These are phyloP conservation scores for Aspergillus caelatus DNA, from an alignment of 2,329 filamentous ascomycete species.

Conservation along the genomic window DNA sequence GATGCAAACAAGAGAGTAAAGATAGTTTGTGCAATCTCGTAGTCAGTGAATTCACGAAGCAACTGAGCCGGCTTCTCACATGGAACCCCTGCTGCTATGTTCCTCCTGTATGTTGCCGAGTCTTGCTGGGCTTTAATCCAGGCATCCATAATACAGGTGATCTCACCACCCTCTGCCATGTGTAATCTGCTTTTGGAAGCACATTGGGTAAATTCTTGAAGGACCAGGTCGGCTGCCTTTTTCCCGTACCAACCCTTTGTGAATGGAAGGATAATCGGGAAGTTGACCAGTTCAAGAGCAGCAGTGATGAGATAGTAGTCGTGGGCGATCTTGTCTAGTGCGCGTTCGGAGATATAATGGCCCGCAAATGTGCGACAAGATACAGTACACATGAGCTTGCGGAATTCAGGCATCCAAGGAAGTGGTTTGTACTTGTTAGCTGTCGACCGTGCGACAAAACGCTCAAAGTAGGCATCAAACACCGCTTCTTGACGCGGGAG, in stretches of 20 bases:
- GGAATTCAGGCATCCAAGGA: conserved; percentile 89
- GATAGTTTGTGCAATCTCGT: conserved; percentile 88
- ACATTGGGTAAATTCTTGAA: conserved; percentile 86
- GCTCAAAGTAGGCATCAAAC: conserved; percentile 82
- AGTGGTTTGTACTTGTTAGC: conserved; percentile 72
- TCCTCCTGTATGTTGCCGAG: conserved; percentile 78
- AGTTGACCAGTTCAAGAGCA: conserved; percentile 95
- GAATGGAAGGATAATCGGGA: conserved; percentile 92
- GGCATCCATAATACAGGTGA: conserved; percentile 91
- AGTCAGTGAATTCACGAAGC: conserved; percentile 84
- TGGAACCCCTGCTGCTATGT: conserved; percentile 70
- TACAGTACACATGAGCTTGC: conserved; percentile 91
- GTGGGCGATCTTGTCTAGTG: conserved; percentile 90
- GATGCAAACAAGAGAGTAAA: conserved; percentile 98
- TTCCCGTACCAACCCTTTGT: conserved; percentile 98
- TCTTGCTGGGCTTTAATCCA: conserved; percentile 91
- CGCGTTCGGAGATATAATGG: conserved; percentile 88
- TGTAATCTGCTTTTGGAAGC: conserved; percentile 90
- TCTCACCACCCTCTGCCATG: conserved; percentile 83
- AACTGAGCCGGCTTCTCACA: conserved; percentile 80
- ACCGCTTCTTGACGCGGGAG: conserved; percentile 91
- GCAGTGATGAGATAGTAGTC: conserved; percentile 97
- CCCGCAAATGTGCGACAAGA: conserved; percentile 97
- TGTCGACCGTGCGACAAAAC: conserved; percentile 75
- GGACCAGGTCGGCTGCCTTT: conserved; percentile 89